Evolutionary conservation across 371 early-diverging fungal species (phyloP), one percentile per base, ranked within the genome.

Genomic region (Haplosporangium sp.): DNA sequence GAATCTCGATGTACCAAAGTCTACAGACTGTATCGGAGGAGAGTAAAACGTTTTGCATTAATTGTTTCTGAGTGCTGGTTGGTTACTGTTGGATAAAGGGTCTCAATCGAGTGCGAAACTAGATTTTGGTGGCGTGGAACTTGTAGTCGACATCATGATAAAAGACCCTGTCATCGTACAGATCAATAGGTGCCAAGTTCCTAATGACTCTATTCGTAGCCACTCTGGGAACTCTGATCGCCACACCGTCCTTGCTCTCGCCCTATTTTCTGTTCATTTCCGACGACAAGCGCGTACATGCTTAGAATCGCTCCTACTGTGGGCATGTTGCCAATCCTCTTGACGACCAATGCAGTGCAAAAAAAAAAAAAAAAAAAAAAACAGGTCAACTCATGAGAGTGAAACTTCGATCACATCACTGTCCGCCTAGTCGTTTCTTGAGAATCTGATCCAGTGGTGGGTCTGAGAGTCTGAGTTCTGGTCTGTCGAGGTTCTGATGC

Each of bases 1-100:
- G 85, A 74, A 98, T 94, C 41, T 99, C 99, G 42, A 95, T 84
- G 81, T 96, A 96, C 98, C 87, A 98, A 98, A 68, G 99, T 92
- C 62, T 93, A 87, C 59, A 92, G 95, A 83, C 96, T 95, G 57
- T 94, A 92, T 40, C 97, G 91, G 71, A n/a, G n/a, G n/a, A n/a
- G n/a, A n/a, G n/a, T n/a, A n/a, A n/a, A n/a, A n/a, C n/a, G n/a
- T n/a, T n/a, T n/a, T n/a, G n/a, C n/a, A n/a, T 95, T 89, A 57
- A 99, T 99, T 79, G 95, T 95, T 41, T 98, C 96, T 94, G 48
- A 13, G 10, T 2, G 45, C 0, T 16, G 16, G 10, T 14, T 18
- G 55, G 50, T 38, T 40, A 61, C 59, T 18, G 16, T 21, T 58
- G 23, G 12, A 53, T 21, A 20, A 4, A 37, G 51, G n/a, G 51